phyloP scores from a whole-genome alignment of 805 yeast species.

The Schwanniomyces polymorphus region DNA sequence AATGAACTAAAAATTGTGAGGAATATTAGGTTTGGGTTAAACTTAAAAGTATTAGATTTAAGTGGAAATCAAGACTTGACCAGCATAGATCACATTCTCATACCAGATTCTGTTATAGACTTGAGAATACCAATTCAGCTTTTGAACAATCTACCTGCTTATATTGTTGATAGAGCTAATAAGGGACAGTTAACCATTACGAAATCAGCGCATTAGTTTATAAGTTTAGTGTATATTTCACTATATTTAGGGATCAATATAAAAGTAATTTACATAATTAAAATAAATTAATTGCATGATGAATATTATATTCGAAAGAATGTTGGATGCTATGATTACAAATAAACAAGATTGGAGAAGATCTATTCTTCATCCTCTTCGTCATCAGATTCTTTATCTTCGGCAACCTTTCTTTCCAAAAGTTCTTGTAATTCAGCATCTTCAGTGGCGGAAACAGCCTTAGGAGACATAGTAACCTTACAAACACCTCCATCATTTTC shows the following conservation, averaged over 20 bases:
- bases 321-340: conserved; percentile 1
- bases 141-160: conserved; percentile 33
- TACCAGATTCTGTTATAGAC: conserved; percentile 40
- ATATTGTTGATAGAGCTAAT: conserved; percentile 41
- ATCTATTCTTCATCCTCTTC: conserved; percentile 39
- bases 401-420: conserved; percentile 89
- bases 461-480: conserved; percentile 95
- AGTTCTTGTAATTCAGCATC: conserved; percentile 97
- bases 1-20: conserved; percentile 39
- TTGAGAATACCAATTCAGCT: conserved; percentile 35
- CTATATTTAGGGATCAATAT: neutral
- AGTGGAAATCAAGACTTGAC: conserved; percentile 43
- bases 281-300: conserved; percentile 2
- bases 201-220: conserved; percentile 24
- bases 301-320: conserved; percentile 1
- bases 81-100: conserved; percentile 33
- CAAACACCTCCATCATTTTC: conserved; percentile 78
- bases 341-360: neutral
- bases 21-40: conserved; percentile 36
- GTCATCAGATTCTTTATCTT: conserved; percentile 82
- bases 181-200: conserved; percentile 27
- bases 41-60: conserved; percentile 33
- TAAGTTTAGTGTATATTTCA: conserved; percentile 1
- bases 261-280: conserved; percentile 1
- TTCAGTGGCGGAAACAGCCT: conserved; percentile 97